Evolutionary conservation across 2,329 filamentous ascomycete species (phyloP).

Genomic region (Curvularia verruculosa): DNA sequence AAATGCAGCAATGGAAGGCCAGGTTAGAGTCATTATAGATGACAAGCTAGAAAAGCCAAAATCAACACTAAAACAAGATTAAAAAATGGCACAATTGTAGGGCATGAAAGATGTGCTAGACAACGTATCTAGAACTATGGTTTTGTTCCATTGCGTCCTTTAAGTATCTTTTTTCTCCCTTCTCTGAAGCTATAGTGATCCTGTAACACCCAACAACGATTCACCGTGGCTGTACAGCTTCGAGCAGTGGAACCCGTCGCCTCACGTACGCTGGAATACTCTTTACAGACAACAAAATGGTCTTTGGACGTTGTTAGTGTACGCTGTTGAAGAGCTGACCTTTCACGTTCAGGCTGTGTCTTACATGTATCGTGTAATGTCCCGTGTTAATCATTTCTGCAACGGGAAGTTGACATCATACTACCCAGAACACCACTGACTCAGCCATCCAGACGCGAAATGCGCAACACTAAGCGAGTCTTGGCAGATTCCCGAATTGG

Average conservation of each 20-base stretch:
- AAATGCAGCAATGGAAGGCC: neutral
- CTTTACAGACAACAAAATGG: neutral
- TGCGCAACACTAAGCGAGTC: neutral
- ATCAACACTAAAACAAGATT: neutral
- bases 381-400: neutral
- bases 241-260: neutral
- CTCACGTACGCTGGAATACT: neutral
- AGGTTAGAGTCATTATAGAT: neutral
- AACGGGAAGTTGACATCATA: neutral
- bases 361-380: neutral
- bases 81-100: neutral
- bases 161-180: neutral
- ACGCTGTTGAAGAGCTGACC: neutral
- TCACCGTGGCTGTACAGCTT: neutral
- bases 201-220: neutral
- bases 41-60: neutral
- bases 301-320: neutral
- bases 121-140: no score
- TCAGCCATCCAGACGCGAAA: neutral
- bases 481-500: neutral
- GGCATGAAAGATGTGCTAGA: neutral
- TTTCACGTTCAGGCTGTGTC: neutral
- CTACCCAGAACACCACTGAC: neutral
- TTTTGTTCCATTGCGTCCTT: neutral
- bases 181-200: neutral